These are phyloP conservation scores for Bolboschoenoplectus hybrid DNA, from an alignment of 202 grass and related monocot genomes.

Conservation along the genomic window DNA sequence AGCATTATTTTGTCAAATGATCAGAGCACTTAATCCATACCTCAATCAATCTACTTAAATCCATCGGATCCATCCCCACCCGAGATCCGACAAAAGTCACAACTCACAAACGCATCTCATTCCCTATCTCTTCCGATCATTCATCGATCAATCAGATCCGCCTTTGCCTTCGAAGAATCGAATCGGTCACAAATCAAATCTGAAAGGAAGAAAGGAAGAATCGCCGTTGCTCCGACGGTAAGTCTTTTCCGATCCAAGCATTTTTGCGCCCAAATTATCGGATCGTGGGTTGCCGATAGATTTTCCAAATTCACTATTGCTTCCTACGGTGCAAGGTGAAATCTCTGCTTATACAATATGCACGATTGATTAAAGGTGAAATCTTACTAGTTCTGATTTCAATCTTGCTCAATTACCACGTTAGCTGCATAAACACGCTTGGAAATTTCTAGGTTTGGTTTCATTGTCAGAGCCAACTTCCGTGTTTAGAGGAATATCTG, in stretches of 20 bases:
- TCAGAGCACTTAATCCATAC: too few species aligned
- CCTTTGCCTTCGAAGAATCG: neutral
- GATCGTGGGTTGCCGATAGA: neutral
- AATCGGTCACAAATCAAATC: neutral
- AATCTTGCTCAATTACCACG: neutral
- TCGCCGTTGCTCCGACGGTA: neutral
- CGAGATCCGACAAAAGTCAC: too few species aligned
- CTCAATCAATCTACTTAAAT: too few species aligned
- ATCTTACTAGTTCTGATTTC: neutral
- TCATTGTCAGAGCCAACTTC: neutral
- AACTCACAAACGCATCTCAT: too few species aligned
- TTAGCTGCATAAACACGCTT: neutral
- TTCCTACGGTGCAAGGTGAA: neutral
- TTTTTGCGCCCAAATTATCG: neutral
- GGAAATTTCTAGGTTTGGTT: slow-evolving; percentile 1
- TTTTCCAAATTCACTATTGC: neutral
- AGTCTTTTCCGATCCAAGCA: neutral
- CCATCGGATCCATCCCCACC: too few species aligned
- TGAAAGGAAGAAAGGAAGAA: neutral
- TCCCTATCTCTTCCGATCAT: neutral
- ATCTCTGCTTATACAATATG: neutral
- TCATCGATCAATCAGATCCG: neutral
- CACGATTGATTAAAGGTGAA: neutral
- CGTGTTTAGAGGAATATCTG: neutral
- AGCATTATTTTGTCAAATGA: too few species aligned